Conservation (phyloP, 805 yeast genomes). For the Candida boleticola region DNA sequence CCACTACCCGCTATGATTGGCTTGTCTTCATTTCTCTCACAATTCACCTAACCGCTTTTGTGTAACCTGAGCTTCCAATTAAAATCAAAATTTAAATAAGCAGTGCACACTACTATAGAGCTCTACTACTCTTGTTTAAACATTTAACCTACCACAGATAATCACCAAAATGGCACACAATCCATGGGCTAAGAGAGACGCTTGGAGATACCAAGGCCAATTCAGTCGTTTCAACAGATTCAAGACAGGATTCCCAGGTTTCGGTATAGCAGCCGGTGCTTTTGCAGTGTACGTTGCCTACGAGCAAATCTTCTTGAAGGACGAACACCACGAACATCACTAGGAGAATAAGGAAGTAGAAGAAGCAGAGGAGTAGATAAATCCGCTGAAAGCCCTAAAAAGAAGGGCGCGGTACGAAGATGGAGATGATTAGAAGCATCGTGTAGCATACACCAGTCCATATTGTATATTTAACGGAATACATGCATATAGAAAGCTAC, state of each 20-base stretch:
- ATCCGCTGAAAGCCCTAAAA: no score
- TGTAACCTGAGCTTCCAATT: slow-evolving; percentile 1
- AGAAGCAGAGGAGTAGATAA: background rate
- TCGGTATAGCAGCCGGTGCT: slow-evolving; percentile 75
- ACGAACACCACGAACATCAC: slow-evolving; percentile 29
- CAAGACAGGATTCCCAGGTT: slow-evolving; percentile 75
- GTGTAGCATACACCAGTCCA: background rate
- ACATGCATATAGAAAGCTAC: background rate
- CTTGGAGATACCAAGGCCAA: slow-evolving; percentile 87
- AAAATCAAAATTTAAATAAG: no score
- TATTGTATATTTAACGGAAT: background rate
- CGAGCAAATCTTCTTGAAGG: slow-evolving; percentile 50
- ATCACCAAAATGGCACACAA: slow-evolving; percentile 17
- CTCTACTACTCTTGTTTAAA: no score
- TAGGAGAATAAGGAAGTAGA: no score
- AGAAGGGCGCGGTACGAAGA: no score
- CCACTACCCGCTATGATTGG: no score
- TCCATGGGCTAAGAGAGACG: slow-evolving; percentile 69
- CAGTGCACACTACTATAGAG: no score
- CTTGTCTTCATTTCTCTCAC: no score
- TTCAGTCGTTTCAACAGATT: slow-evolving; percentile 70
- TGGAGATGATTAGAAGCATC: no score
- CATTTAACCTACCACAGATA: no score
- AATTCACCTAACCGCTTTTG: no score
- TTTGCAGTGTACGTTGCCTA: slow-evolving; percentile 63